Evolutionary conservation across 1,139 yeast species (phyloP), one percentile per base, ranked within the genome.

Genomic region (Suhomyces kunorum): DNA sequence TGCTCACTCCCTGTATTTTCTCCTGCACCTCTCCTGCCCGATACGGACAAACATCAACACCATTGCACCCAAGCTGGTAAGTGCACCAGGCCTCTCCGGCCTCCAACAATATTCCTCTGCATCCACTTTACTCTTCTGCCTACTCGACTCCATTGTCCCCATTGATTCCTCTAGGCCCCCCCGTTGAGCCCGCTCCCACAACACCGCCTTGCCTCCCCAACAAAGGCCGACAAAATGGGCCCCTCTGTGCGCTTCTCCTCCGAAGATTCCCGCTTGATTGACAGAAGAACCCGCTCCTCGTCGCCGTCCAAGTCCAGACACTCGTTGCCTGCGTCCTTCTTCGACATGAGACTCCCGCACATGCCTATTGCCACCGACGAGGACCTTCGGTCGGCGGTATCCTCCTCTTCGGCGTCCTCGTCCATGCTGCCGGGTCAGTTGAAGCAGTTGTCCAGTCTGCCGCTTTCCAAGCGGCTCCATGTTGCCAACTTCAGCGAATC

Each of bases 391-490:
- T 56, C 64, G 6, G 47, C 58, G 6, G 40, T 51, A 6, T 32
- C 39, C n/a, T 37, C 44, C n/a, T 35, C 51, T 3, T 39, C 56
- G 1, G 20, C 23, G 9, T 41, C 47, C n/a, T 40, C 46, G 38
- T 40, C 31, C 32, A 28, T 54, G 9, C 47, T 61, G 1, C 50
- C 50, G 7, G 66, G 61, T 9, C 65, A 66, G 41, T 51, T 71
- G 32, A 60, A 55, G 43, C 54, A 49, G 34, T 54, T 71, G 20
- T 62, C 73, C 6, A 55, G 58, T 13, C 66, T 72, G 12, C 75
- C 75, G 2, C 44, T 65, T 3, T 64, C 74, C 5, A 64, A 58
- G 33, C 59, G 63, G 33, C 55, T 72, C 28, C 77, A 71, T 49
- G 63, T 72, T 27, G 52, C 58, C 40, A 55, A 61, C 19, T 43